Evolutionary conservation across 768 basidiomycete species (phyloP).

Genomic region (Kwoniella pini): DNA sequence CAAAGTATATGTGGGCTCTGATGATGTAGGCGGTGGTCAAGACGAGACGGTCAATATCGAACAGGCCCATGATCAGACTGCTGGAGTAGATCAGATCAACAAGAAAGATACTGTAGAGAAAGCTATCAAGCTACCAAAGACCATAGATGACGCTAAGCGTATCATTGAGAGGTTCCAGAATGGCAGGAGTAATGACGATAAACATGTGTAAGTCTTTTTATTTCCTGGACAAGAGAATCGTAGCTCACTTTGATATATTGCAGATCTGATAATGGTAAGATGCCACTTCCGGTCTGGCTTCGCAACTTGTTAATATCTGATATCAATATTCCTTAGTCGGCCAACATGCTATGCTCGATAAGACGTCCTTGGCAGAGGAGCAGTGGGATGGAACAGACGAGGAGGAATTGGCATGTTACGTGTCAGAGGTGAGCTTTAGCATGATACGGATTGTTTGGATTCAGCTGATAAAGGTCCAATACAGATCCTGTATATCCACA

Average conservation of each 20-base stretch:
- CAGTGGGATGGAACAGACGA: conserved; percentile 78
- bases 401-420: conserved; percentile 78
- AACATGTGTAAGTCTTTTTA: conserved; percentile 33
- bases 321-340: conserved; percentile 58
- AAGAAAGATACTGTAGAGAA: conserved; percentile 62
- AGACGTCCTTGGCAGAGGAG: conserved; percentile 68
- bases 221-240: background rate
- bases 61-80: conserved; percentile 56
- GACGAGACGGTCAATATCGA: conserved; percentile 66
- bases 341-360: conserved; percentile 73
- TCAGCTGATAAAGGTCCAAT: conserved; percentile 57
- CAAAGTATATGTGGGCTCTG: conserved; percentile 49
- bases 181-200: conserved; percentile 59
- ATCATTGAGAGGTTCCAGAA: conserved; percentile 71
- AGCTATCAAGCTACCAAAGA: conserved; percentile 68
- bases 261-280: conserved; percentile 47
- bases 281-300: background rate
- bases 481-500: conserved; percentile 55
- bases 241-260: background rate
- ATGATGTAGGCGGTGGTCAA: conserved; percentile 55
- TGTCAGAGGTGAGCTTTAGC: conserved; percentile 54
- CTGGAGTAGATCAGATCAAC: conserved; percentile 61
- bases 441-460: conserved; percentile 3
- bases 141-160: conserved; percentile 68
- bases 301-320: background rate